Evolutionary conservation across 139 green algal species (phyloP), one percentile per base, ranked within the genome.

Genomic region (Chlorella vulgaris): DNA sequence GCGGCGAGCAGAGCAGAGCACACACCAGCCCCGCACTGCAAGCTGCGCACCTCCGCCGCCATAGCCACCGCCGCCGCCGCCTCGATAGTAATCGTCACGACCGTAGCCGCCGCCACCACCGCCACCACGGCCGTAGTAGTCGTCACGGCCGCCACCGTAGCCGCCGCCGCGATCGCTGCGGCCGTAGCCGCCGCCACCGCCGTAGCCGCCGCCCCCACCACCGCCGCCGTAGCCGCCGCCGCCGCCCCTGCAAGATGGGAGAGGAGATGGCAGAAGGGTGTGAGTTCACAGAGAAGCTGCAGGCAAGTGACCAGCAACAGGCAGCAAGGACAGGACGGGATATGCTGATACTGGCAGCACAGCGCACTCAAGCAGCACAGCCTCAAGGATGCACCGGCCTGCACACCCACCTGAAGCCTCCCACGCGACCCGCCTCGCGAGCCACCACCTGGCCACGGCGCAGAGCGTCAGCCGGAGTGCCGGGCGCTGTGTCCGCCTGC

Each of bases 401-500:
- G 66, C 39, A n/a, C 51, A 4, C 29, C 29, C 24, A 73, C 51
- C 63, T 60, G 36, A 6, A 71, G 69, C 38, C 62, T 53, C 28
- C 39, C 51, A 53, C 28, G 50, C 75, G 68, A 50, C 26, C 83
- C 15, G 33, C 69, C n/a, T 84, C 67, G 28, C 83, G 53, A 22
- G 83, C 40, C 53, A 58, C n/a, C 1, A 29, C 4, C 42, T 81
- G 31, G 1, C 87, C 88, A 24, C 81, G 81, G 35, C 84, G 83
- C 42, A 94, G 84, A 8, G 84, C 85, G 31, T 88, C 86, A 0
- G 91, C 91, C 13, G 90, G 91, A 26, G 91, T 93, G 61, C 91
- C 91, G 28, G 91, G 91, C 29, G 86, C 87, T 15, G 88, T 95
- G 75, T 94, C 79, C 19, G 83, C 68, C 83, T 94, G 85, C 19